Conservation (phyloP, 139 green algal species). For the Axilococcus clingmanii region DNA sequence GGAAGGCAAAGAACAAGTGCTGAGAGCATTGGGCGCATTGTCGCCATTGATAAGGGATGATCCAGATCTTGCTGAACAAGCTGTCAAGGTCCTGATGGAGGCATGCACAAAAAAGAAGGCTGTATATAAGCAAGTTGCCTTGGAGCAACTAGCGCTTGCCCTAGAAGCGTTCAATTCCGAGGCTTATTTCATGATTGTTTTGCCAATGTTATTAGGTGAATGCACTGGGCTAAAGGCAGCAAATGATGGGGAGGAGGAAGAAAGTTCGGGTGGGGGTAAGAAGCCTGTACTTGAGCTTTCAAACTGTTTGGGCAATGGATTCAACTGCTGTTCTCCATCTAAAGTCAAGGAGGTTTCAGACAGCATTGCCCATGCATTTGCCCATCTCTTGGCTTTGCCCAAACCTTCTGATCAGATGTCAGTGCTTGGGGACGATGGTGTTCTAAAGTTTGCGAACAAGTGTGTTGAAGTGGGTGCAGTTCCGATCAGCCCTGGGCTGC, state of each 20-base stretch:
- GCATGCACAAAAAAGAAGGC: constrained; percentile 21
- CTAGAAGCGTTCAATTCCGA: too few relatives aligned
- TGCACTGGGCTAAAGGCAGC: not conserved
- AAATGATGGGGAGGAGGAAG: not conserved
- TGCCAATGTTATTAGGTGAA: not conserved
- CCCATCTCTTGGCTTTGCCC: too few relatives aligned
- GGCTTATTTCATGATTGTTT: constrained; percentile 3
- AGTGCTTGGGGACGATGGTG: too few relatives aligned
- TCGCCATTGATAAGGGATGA: constrained; percentile 5
- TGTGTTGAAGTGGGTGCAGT: not conserved
- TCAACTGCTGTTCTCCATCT: too few relatives aligned
- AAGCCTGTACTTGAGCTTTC: too few relatives aligned
- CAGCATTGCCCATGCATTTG: too few relatives aligned
- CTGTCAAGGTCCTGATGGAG: constrained; percentile 20
- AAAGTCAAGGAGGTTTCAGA: too few relatives aligned
- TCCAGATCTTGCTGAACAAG: not conserved
- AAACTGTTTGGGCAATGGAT: too few relatives aligned
- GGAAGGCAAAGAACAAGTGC: constrained; percentile 69
- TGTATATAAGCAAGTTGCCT: constrained; percentile 15
- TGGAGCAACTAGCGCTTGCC: constrained; percentile 32
- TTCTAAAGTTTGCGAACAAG: too few relatives aligned
- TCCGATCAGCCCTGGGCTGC: not conserved
- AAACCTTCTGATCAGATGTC: too few relatives aligned
- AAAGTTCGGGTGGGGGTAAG: not conserved
- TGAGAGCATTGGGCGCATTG: constrained; percentile 36